These are phyloP conservation scores for Russula griseocarnosa DNA, from an alignment of 768 basidiomycete species.

Conservation along the genomic window DNA sequence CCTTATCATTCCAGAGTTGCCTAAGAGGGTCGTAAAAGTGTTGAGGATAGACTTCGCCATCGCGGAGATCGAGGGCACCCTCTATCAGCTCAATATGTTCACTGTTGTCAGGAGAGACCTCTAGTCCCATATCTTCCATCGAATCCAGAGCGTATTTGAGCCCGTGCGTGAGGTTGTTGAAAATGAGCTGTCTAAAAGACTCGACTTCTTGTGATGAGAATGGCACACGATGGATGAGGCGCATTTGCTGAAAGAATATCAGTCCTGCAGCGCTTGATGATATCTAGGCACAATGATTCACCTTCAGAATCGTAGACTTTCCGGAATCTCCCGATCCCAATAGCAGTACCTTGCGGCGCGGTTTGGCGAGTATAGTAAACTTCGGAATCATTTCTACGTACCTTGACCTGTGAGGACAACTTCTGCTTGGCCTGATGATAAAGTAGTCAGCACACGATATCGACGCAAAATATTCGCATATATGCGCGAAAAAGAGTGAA, in stretches of 20 bases:
- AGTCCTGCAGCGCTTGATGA: not conserved
- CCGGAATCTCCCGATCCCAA: conserved; percentile 93
- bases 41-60: conserved; percentile 75
- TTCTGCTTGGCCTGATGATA: conserved; percentile 34
- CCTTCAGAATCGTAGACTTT: conserved; percentile 89
- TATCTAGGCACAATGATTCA: conserved; percentile 31
- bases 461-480: not conserved
- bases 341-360: conserved; percentile 62
- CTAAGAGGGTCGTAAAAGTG: conserved; percentile 64
- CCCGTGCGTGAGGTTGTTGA: conserved; percentile 86
- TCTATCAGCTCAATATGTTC: conserved; percentile 60
- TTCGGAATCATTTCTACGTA: conserved; percentile 32
- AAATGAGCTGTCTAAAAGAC: conserved; percentile 85
- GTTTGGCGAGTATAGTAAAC: conserved; percentile 7
- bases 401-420: conserved; percentile 74
- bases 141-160: conserved; percentile 79
- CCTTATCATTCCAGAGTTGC: conserved; percentile 71
- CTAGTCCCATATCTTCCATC: conserved; percentile 84
- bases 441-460: not conserved
- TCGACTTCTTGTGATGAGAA: conserved; percentile 84
- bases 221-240: conserved; percentile 83
- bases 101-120: conserved; percentile 58
- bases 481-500: conserved; percentile 6
- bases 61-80: conserved; percentile 64
- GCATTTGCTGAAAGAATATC: conserved; percentile 74